Evolutionary conservation across 2,329 filamentous ascomycete genomes (phyloP).

Genomic region (Pseudogymnoascus destructans): DNA sequence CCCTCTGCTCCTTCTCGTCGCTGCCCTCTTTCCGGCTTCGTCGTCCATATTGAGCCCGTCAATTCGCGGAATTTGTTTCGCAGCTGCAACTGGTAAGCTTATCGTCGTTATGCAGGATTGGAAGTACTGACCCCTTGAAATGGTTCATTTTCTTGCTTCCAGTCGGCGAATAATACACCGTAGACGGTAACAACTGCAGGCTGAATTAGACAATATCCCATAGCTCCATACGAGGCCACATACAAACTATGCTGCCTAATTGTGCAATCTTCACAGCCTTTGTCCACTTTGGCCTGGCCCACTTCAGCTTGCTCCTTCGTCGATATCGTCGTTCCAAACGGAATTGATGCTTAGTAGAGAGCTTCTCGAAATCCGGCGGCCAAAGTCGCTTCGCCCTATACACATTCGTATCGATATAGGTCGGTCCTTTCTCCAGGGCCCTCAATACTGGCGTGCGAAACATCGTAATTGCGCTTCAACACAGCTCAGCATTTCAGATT

Average conservation of each 20-base stretch:
- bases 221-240: background rate
- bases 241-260: constrained; percentile 24
- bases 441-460: constrained; percentile 35
- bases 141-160: constrained; percentile 31
- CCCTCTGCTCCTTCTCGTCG: constrained; percentile 15
- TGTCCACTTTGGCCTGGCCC: constrained; percentile 48
- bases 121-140: constrained; percentile 35
- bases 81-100: constrained; percentile 24
- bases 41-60: constrained; percentile 25
- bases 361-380: constrained; percentile 62
- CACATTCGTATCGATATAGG: constrained; percentile 35
- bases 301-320: constrained; percentile 49
- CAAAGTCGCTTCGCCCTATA: constrained; percentile 59
- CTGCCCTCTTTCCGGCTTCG: constrained; percentile 18
- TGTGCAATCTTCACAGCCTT: constrained; percentile 54
- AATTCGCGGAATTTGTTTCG: constrained; percentile 30
- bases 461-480: constrained; percentile 26
- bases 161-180: constrained; percentile 49
- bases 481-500: background rate
- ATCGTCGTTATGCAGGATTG: background rate
- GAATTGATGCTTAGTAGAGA: constrained; percentile 61
- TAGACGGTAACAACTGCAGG: constrained; percentile 40
- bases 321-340: constrained; percentile 69
- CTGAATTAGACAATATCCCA: constrained; percentile 11
- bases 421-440: constrained; percentile 25